Percentiles rank a stretch among this genome's conserved stretches.
Evolutionary conservation across 2,329 filamentous ascomycete genomes (phyloP).

Genomic region (Fusarium torulosum): DNA sequence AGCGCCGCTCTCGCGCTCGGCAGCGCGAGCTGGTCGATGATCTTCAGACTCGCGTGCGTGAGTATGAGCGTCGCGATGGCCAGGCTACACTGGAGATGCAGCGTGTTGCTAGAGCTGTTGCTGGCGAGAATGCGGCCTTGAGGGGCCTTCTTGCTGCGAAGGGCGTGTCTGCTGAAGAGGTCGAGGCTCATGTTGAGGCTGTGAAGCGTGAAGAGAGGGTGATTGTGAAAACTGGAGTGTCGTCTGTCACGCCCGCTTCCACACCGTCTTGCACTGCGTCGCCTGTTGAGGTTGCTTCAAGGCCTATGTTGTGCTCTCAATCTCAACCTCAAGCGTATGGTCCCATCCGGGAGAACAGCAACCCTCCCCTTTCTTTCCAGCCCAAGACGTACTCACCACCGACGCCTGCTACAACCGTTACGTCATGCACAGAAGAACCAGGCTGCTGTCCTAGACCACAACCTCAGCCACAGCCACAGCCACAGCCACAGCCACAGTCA

Average conservation of each 20-base stretch:
- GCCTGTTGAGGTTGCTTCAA: constrained; percentile 18
- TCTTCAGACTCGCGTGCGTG: constrained; percentile 57
- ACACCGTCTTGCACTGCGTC: constrained; percentile 27
- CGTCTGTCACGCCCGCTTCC: constrained; percentile 16
- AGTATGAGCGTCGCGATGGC: constrained; percentile 57
- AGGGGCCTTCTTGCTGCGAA: constrained; percentile 46
- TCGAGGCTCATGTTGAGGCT: constrained; percentile 40
- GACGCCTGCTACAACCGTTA: background rate
- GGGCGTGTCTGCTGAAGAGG: constrained; percentile 36
- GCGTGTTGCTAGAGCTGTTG: constrained; percentile 59
- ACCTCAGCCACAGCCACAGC: background rate
- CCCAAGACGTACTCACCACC: constrained; percentile 3
- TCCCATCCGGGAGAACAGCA: background rate
- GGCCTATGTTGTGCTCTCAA: background rate
- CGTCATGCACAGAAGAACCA: constrained; percentile 3
- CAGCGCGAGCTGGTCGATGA: constrained; percentile 59
- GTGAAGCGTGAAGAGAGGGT: constrained; percentile 4
- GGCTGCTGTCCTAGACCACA: constrained; percentile 20
- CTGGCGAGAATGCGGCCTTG: constrained; percentile 57
- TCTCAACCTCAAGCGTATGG: constrained; percentile 1
- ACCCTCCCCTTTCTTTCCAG: background rate
- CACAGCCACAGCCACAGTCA: background rate
- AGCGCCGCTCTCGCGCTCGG: constrained; percentile 61
- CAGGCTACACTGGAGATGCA: constrained; percentile 63
- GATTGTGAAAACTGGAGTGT: background rate